Percentiles rank a stretch among this genome's conserved stretches.
Evolutionary conservation across 768 basidiomycete genomes (phyloP).

Genomic region (Rickenella mellea): DNA sequence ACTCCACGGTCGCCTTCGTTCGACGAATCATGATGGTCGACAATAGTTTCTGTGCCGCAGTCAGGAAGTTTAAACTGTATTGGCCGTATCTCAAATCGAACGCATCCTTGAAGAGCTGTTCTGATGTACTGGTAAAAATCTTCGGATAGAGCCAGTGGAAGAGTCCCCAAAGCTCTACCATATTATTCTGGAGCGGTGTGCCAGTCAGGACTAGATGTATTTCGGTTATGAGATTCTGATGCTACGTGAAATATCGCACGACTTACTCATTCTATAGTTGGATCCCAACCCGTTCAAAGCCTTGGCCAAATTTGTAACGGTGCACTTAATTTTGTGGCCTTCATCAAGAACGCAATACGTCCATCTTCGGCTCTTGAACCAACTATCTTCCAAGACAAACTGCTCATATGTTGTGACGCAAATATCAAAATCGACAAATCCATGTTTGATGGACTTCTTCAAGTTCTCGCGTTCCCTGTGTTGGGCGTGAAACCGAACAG

Average conservation of each 20-base stretch:
- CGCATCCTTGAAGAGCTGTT: constrained; percentile 37
- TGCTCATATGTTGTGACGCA: constrained; percentile 63
- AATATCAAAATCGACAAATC: constrained; percentile 39
- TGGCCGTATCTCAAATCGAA: constrained; percentile 45
- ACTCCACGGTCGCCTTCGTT: constrained; percentile 43
- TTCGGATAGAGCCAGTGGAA: constrained; percentile 47
- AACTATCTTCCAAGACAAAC: constrained; percentile 44
- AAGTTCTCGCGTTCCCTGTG: constrained; percentile 45
- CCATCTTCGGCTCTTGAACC: constrained; percentile 55
- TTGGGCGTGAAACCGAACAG: constrained; percentile 55
- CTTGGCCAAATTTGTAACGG: constrained; percentile 40
- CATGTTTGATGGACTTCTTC: constrained; percentile 31
- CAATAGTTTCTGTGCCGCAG: constrained; percentile 38
- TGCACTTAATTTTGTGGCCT: constrained; percentile 67
- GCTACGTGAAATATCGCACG: not conserved
- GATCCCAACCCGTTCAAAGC: constrained; percentile 50
- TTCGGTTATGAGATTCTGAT: not conserved
- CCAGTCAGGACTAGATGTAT: constrained; percentile 48
- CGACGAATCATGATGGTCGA: constrained; percentile 48
- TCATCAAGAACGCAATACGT: constrained; percentile 54
- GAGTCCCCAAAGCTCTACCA: constrained; percentile 47
- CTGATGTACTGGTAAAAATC: constrained; percentile 39
- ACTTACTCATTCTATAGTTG: constrained; percentile 44
- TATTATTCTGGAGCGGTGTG: constrained; percentile 64
- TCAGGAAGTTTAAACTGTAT: constrained; percentile 41